phyloP scores from a whole-genome alignment of 345 rosid genomes.

The Citropsis articulata region DNA sequence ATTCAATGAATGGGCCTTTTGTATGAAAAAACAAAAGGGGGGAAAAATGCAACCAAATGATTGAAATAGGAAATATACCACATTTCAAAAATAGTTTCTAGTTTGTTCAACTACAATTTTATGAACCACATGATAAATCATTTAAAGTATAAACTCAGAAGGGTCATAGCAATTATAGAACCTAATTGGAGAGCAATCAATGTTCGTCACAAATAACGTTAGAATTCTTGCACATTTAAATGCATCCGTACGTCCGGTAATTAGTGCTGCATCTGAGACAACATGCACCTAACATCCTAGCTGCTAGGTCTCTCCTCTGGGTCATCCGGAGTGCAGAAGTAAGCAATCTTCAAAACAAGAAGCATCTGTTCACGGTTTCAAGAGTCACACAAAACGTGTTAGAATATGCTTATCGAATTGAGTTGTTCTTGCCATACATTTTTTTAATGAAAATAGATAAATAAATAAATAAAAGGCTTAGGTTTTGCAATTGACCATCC shows the following conservation, averaged over 20 bases:
- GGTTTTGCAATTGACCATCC: too few species aligned
- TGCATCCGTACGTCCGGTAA: background rate
- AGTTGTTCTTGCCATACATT: too few species aligned
- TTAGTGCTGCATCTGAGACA: conserved; percentile 28
- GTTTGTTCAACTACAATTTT: background rate
- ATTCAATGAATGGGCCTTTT: too few species aligned
- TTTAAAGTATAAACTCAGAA: background rate
- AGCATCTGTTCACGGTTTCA: conserved; percentile 41
- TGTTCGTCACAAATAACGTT: background rate
- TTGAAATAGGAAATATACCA: too few species aligned
- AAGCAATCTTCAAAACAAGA: conserved; percentile 65
- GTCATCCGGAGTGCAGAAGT: conserved; percentile 71
- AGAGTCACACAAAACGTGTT: too few species aligned
- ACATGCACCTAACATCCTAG: too few species aligned
- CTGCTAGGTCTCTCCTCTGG: conserved; percentile 63
- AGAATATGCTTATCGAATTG: too few species aligned
- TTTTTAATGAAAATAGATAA: too few species aligned
- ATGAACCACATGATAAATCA: background rate
- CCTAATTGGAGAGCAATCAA: background rate
- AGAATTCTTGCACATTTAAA: background rate
- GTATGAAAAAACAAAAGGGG: too few species aligned
- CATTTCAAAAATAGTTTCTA: background rate
- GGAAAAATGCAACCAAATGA: too few species aligned
- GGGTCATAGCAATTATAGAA: background rate
- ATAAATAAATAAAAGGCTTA: too few species aligned